Evolutionary conservation across 148 eudicot species (phyloP).

Genomic region (Agrostemma githago): DNA sequence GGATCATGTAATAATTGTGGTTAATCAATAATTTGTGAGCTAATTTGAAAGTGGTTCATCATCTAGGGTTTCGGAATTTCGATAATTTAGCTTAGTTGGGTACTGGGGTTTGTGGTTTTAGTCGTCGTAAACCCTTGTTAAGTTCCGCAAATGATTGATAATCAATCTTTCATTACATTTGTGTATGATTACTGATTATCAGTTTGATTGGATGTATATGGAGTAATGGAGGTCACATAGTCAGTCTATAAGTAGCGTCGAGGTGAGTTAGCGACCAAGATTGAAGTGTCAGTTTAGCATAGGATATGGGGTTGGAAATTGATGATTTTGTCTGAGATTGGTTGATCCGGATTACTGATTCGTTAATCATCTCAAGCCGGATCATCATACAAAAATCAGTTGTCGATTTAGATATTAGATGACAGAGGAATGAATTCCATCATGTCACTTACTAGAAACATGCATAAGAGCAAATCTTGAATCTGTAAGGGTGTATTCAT

Average conservation of each 20-base stretch:
- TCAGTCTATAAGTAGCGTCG: too few species aligned
- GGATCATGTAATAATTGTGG: neutral
- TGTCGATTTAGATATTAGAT: neutral
- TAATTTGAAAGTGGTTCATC: neutral
- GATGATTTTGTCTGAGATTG: neutral
- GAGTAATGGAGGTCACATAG: too few species aligned
- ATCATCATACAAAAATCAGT: neutral
- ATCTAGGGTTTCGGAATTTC: neutral
- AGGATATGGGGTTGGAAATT: neutral
- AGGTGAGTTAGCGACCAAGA: too few species aligned
- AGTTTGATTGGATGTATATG: neutral
- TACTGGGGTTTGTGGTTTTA: neutral
- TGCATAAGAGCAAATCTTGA: too few species aligned
- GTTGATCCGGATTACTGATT: neutral
- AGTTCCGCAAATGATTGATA: neutral
- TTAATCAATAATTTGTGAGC: neutral
- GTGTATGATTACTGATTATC: neutral
- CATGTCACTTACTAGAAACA: too few species aligned
- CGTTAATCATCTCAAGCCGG: neutral
- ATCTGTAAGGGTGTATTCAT: too few species aligned
- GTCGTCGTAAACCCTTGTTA: too few species aligned
- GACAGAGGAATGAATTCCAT: neutral
- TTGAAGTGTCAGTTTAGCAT: too few species aligned
- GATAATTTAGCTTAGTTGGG: neutral
- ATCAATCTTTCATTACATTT: neutral